Percentiles rank a stretch among this genome's conserved stretches.
Conservation (phyloP, 169 alveolate genomes). For the Plasmodium inui region DNA sequence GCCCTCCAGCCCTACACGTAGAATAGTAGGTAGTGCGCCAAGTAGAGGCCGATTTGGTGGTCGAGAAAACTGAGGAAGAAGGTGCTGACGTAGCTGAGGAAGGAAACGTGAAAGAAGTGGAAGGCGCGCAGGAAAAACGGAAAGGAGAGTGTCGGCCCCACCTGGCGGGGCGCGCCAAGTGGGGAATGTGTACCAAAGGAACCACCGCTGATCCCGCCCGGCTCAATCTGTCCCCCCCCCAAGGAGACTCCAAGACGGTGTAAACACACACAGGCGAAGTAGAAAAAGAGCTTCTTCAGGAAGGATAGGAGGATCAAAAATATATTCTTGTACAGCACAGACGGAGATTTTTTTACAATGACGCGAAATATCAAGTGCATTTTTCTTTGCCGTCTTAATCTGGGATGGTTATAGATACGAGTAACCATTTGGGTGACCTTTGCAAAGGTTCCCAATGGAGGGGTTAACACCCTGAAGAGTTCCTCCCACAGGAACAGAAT, state of each 20-base stretch:
- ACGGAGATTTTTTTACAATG: conserved; percentile 7
- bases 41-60: conserved; percentile 26
- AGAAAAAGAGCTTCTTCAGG: conserved; percentile 32
- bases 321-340: conserved; percentile 26
- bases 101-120: conserved; percentile 39
- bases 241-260: neutral
- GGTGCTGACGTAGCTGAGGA: conserved; percentile 10
- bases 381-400: neutral
- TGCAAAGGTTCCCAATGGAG: neutral
- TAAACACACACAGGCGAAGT: conserved; percentile 6
- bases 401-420: neutral
- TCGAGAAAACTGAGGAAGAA: conserved; percentile 39
- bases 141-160: neutral
- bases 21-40: conserved; percentile 36
- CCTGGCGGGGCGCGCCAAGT: neutral
- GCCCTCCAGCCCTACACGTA: neutral
- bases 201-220: too few relatives aligned
- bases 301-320: conserved; percentile 37
- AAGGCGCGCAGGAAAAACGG: conserved; percentile 8
- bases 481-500: conserved; percentile 47
- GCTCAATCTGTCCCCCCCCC: neutral
- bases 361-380: conserved; percentile 19
- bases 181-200: neutral
- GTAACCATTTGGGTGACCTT: neutral
- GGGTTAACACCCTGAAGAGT: conserved; percentile 19